Percentiles rank a stretch among this genome's conserved stretches.
These are phyloP conservation scores for Colletotrichum magnum DNA, from an alignment of 2,329 filamentous ascomycete genomes.

Conservation along the genomic window DNA sequence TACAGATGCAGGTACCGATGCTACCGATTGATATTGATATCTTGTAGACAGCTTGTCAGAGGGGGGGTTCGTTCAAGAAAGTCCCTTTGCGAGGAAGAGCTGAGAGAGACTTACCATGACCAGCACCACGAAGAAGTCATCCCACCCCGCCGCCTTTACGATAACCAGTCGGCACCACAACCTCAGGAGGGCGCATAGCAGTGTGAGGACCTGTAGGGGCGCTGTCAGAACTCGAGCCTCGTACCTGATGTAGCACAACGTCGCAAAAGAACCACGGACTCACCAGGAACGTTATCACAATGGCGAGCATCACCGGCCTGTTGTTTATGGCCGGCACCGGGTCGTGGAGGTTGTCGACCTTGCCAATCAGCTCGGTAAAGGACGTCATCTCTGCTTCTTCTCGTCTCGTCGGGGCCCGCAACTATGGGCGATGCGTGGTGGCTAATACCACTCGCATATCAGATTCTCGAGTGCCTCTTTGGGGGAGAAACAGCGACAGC, in stretches of 20 bases:
- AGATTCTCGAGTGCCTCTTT: background rate
- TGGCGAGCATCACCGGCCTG: conserved; percentile 28
- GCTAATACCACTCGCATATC: conserved; percentile 27
- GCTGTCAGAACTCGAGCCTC: background rate
- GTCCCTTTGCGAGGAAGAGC: background rate
- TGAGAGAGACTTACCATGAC: conserved; percentile 30
- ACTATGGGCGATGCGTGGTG: background rate
- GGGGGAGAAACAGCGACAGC: background rate
- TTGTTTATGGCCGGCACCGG: conserved; percentile 37
- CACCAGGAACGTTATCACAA: conserved; percentile 41
- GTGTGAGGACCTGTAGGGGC: conserved; percentile 19
- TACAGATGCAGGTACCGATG: conserved; percentile 21
- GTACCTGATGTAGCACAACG: no score
- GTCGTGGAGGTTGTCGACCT: conserved; percentile 39
- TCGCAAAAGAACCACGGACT: background rate
- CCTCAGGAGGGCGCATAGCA: conserved; percentile 30
- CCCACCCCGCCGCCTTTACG: conserved; percentile 36
- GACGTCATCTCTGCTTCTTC: conserved; percentile 16
- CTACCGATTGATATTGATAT: conserved; percentile 26
- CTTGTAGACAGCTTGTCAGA: background rate
- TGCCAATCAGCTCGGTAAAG: conserved; percentile 35
- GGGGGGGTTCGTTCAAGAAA: background rate
- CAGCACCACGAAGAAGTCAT: conserved; percentile 41
- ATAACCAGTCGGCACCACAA: conserved; percentile 37
- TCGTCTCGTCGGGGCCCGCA: background rate